phyloP scores from a whole-genome alignment of 164 flowering plant species.

The Annona cherimola region DNA sequence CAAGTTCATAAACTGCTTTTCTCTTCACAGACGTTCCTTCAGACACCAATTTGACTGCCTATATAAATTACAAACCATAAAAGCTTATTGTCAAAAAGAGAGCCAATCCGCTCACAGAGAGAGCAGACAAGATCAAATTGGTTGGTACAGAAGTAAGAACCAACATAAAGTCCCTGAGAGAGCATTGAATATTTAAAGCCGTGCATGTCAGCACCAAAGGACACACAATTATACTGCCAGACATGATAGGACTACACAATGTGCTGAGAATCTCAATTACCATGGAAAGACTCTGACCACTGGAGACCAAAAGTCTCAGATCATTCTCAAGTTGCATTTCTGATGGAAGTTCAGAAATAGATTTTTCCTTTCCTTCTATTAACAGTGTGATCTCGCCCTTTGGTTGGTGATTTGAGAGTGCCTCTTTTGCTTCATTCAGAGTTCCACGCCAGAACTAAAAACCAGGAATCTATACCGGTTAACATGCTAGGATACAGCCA shows the following conservation, averaged over 20 bases:
- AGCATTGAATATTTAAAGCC: background rate
- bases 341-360: constrained; percentile 48
- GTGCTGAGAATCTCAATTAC: constrained; percentile 28
- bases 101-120: too few species aligned
- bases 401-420: constrained; percentile 54
- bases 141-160: too few species aligned
- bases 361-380: constrained; percentile 56
- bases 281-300: constrained; percentile 74
- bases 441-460: constrained; percentile 95
- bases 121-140: too few species aligned
- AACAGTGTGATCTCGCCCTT: constrained; percentile 92
- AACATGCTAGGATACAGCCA: background rate
- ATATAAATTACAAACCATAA: background rate
- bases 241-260: background rate
- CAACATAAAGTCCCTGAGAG: background rate
- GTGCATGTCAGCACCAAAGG: background rate
- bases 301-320: constrained; percentile 53
- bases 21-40: constrained; percentile 56
- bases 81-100: background rate
- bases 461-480: constrained; percentile 13
- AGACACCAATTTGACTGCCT: constrained; percentile 91
- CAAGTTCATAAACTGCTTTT: constrained; percentile 66
- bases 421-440: constrained; percentile 69
- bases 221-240: background rate
- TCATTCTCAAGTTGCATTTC: constrained; percentile 73